Percentiles rank a stretch among this genome's conserved stretches.
phyloP scores from a whole-genome alignment of 2,329 filamentous ascomycete species.

The Talaromyces atroroseus region DNA sequence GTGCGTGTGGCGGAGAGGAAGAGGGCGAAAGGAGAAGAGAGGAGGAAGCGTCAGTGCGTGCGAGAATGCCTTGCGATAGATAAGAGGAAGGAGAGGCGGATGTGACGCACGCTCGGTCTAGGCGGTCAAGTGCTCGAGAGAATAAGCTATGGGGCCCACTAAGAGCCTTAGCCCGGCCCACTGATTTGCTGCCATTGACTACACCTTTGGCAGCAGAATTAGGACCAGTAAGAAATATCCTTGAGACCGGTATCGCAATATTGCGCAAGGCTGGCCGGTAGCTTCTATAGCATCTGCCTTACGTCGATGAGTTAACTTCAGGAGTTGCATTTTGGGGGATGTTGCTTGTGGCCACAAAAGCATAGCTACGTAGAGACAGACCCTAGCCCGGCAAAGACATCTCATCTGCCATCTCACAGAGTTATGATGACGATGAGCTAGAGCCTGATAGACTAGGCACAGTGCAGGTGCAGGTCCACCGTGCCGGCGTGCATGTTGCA shows the following conservation, averaged over 20 bases:
- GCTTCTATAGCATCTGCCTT: too few species aligned
- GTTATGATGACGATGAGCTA: neutral
- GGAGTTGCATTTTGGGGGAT: neutral
- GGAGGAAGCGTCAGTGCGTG: neutral
- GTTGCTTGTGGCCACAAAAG: too few species aligned
- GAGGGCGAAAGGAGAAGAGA: neutral
- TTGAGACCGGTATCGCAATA: slow-evolving; percentile 2
- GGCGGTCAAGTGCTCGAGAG: slow-evolving; percentile 21
- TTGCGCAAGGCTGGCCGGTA: slow-evolving; percentile 4
- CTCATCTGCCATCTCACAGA: neutral
- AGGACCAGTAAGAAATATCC: too few species aligned
- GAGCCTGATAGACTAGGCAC: neutral
- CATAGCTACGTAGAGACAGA: too few species aligned
- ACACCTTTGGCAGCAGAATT: too few species aligned
- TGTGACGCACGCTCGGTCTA: slow-evolving; percentile 35
- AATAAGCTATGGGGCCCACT: neutral
- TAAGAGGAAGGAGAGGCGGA: neutral
- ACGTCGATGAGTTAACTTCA: too few species aligned
- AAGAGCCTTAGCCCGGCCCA: neutral
- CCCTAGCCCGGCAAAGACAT: too few species aligned
- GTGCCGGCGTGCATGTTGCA: neutral
- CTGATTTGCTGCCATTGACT: slow-evolving; percentile 8
- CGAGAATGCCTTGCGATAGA: slow-evolving; percentile 6
- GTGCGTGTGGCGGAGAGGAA: neutral
- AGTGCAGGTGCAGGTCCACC: neutral